Conservation (phyloP, 2,329 filamentous ascomycete genomes). For the Claviceps quebecensis region DNA sequence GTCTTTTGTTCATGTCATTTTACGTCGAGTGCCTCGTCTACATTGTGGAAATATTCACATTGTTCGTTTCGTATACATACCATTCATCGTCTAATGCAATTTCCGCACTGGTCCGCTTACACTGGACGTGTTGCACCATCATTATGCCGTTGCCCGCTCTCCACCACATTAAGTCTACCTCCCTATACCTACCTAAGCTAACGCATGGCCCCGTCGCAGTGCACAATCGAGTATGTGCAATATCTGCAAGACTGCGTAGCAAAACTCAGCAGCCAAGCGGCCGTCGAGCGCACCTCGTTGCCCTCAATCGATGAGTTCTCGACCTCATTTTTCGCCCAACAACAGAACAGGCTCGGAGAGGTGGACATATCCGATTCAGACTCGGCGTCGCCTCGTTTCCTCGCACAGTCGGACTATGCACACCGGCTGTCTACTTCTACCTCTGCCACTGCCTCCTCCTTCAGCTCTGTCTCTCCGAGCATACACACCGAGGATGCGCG, state of each 20-base stretch:
- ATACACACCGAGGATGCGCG: constrained; percentile 30
- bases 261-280: constrained; percentile 52
- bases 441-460: no score
- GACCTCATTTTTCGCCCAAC: constrained; percentile 24
- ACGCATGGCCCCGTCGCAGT: constrained; percentile 33
- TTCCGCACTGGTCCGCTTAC: no score
- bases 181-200: no score
- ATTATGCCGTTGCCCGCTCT: no score
- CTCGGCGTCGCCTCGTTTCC: constrained; percentile 32
- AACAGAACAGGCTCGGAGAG: constrained; percentile 21
- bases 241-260: constrained; percentile 82
- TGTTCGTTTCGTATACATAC: no score
- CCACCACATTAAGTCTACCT: no score
- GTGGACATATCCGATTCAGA: constrained; percentile 49
- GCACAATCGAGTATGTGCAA: constrained; percentile 88
- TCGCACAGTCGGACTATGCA: constrained; percentile 18
- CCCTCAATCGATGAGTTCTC: constrained; percentile 25
- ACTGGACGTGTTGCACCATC: no score
- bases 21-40: no score
- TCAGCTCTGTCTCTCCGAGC: constrained; percentile 34
- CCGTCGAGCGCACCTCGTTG: constrained; percentile 19
- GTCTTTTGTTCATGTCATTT: not conserved
- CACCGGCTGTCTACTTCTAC: constrained; percentile 20
- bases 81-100: no score
- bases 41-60: no score